phyloP scores from a whole-genome alignment of 495 filamentous ascomycete genomes.

The Entonaema liquescens region DNA sequence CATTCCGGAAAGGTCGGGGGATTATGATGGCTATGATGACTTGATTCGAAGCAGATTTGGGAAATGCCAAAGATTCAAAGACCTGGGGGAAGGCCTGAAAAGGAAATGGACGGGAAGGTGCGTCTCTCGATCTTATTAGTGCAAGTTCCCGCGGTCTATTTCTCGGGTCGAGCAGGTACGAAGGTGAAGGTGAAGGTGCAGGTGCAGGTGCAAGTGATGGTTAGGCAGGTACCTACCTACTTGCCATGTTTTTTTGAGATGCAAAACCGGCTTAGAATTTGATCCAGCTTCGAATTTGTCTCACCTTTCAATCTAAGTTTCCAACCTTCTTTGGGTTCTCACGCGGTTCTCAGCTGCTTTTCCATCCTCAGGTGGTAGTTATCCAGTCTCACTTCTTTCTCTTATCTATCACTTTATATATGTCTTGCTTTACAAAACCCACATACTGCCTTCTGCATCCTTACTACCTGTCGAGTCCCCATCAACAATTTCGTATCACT shows the following conservation, averaged over 20 bases:
- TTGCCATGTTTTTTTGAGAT: slow-evolving; percentile 6
- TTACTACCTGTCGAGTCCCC: slow-evolving; percentile 13
- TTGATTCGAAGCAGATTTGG: slow-evolving; percentile 8
- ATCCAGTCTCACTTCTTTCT: slow-evolving; percentile 19
- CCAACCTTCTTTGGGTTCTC: neutral
- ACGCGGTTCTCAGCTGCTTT: slow-evolving; percentile 2
- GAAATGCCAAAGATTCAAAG: neutral
- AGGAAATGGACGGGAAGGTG: slow-evolving; percentile 21
- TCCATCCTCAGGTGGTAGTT: neutral
- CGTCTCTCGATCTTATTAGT: slow-evolving; percentile 33
- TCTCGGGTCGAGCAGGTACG: slow-evolving; percentile 22
- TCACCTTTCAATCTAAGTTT: slow-evolving; percentile 40
- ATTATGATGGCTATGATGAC: too few relatives aligned
- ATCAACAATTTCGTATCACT: slow-evolving; percentile 9
- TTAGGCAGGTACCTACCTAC: slow-evolving; percentile 9
- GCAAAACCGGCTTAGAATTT: slow-evolving; percentile 22
- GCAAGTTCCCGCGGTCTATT: slow-evolving; percentile 27
- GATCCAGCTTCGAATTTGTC: slow-evolving; percentile 26
- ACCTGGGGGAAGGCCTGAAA: neutral
- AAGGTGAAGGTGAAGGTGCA: neutral
- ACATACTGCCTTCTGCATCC: slow-evolving; percentile 13
- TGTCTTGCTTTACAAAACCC: slow-evolving; percentile 1
- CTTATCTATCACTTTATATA: neutral
- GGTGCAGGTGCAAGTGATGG: too few relatives aligned
- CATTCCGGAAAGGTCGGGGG: neutral